Evolutionary conservation across 208 protist genomes (phyloP), one percentile per base, ranked within the genome.

Genomic region (Acanthamoeba lenticulata): DNA sequence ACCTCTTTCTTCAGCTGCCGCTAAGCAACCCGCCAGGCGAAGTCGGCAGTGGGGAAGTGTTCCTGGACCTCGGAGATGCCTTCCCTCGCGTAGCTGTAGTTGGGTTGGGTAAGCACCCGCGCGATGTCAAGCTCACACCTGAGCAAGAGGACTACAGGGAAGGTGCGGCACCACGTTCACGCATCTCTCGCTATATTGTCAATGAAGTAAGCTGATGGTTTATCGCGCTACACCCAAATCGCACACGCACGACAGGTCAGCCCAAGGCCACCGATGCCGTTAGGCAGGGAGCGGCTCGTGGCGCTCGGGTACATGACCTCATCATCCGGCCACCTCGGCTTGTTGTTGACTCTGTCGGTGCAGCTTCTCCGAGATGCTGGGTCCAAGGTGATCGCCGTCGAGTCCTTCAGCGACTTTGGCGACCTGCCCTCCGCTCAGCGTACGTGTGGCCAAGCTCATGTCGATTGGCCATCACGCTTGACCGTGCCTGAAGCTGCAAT

Each of bases 71-170:
- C 11, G 47, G 47, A 6, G 47, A 52, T 5, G 29, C 55, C 34
- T 52, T 42, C 19, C 81, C 81, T 11, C 81, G 81, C 45, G 81
- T 89, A 7, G 81, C 49, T 4, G 42, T 89, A 0, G 81, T 89
- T n/a, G 81, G 81, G 27, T 27, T 89, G 42, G 81, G 81, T 11
- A 89, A 89, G 81, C 47, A 89, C 47, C 81, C 81, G 27, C 47
- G 49, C 34, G 47, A 89, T n/a, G 32, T 65, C 29, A 62, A 36
- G 34, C 81, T 65, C 29, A 52, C 42, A 11, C 21, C 81, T 24
- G 81, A 52, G 3, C 49, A 52, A n/a, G 81, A 52, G 42, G 81
- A 89, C 81, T 52, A 89, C 81, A 52, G 29, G n/a, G 81, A 89
- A 40, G 38, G 49, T 62, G 40, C 32, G 13, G 40, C 81, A 24